Evolutionary conservation across 2,329 filamentous ascomycete species (phyloP).

Genomic region (Lachnellula hyalina): DNA sequence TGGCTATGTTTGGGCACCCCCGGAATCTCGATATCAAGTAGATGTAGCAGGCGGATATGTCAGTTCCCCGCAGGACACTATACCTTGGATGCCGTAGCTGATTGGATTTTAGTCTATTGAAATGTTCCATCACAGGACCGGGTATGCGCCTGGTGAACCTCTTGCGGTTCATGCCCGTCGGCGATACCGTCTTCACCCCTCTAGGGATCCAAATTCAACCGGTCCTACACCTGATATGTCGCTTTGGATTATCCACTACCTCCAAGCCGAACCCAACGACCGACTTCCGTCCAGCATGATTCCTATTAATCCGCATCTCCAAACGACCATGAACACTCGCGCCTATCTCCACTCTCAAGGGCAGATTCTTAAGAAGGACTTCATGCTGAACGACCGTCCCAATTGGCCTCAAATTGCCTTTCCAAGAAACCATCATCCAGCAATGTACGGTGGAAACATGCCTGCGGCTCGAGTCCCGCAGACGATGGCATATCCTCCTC

Average conservation of each 20-base stretch:
- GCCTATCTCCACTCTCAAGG: slow-evolving; percentile 67
- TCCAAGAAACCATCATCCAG: slow-evolving; percentile 46
- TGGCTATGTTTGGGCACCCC: slow-evolving; percentile 85
- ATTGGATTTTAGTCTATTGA: slow-evolving; percentile 65
- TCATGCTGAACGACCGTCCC: slow-evolving; percentile 83
- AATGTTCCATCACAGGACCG: slow-evolving; percentile 75
- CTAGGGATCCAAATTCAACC: slow-evolving; percentile 63
- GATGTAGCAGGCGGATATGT: slow-evolving; percentile 65
- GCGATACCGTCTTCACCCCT: slow-evolving; percentile 77
- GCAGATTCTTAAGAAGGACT: slow-evolving; percentile 82
- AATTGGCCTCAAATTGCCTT: slow-evolving; percentile 86
- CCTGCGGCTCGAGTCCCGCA: slow-evolving; percentile 36
- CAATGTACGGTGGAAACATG: slow-evolving; percentile 24
- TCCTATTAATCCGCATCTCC: slow-evolving; percentile 56
- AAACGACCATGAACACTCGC: slow-evolving; percentile 55
- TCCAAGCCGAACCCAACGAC: slow-evolving; percentile 67
- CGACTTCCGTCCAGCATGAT: slow-evolving; percentile 65
- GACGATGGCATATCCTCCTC: slow-evolving; percentile 57
- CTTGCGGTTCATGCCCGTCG: slow-evolving; percentile 72
- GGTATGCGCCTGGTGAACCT: slow-evolving; percentile 72
- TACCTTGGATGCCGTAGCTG: slow-evolving; percentile 4
- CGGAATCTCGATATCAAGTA: slow-evolving; percentile 71
- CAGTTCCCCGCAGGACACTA: slow-evolving; percentile 29
- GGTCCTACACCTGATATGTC: slow-evolving; percentile 69
- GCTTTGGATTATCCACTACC: slow-evolving; percentile 90